Evolutionary conservation across 176 grass and related monocot genomes (phyloP).

Genomic region (Oryza glumipatula): DNA sequence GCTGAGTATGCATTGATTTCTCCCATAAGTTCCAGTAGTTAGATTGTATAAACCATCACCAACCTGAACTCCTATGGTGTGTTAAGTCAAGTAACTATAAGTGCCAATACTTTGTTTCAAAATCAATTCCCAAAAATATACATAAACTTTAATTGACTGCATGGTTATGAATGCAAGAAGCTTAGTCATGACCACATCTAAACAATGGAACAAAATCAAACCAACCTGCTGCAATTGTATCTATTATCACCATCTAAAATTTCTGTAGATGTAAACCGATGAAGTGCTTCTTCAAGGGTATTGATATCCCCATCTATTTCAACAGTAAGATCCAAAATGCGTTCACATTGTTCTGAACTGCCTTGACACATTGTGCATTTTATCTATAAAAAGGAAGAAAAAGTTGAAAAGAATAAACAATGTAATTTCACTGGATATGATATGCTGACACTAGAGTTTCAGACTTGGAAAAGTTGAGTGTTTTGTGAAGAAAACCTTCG

Average conservation of each 20-base stretch:
- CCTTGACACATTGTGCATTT: slow-evolving; percentile 73
- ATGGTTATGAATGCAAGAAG: slow-evolving; percentile 15
- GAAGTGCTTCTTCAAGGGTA: slow-evolving; percentile 85
- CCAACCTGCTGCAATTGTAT: slow-evolving; percentile 82
- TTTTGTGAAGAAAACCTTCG: slow-evolving; percentile 63
- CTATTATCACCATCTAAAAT: slow-evolving; percentile 88
- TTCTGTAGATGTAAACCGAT: slow-evolving; percentile 83
- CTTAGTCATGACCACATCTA: not conserved
- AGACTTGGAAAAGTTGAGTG: slow-evolving; percentile 21
- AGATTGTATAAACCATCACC: slow-evolving; percentile 10
- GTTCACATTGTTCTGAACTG: slow-evolving; percentile 75
- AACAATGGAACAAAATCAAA: slow-evolving; percentile 15
- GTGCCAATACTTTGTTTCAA: slow-evolving; percentile 28
- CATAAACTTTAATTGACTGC: not conserved
- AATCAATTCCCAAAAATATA: slow-evolving; percentile 21
- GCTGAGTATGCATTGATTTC: slow-evolving; percentile 16
- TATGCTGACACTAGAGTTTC: slow-evolving; percentile 14
- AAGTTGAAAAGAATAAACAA: slow-evolving; percentile 9
- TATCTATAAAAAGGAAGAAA: slow-evolving; percentile 65
- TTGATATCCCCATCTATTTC: slow-evolving; percentile 80
- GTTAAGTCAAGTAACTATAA: not conserved
- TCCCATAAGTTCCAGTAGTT: not conserved
- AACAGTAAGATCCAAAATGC: slow-evolving; percentile 92
- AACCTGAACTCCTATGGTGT: slow-evolving; percentile 24
- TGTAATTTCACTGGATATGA: slow-evolving; percentile 25